Percentiles rank a stretch among this genome's conserved stretches.
Evolutionary conservation across 164 flowering plant genomes (phyloP).

Genomic region (Macadamia integrifolia): DNA sequence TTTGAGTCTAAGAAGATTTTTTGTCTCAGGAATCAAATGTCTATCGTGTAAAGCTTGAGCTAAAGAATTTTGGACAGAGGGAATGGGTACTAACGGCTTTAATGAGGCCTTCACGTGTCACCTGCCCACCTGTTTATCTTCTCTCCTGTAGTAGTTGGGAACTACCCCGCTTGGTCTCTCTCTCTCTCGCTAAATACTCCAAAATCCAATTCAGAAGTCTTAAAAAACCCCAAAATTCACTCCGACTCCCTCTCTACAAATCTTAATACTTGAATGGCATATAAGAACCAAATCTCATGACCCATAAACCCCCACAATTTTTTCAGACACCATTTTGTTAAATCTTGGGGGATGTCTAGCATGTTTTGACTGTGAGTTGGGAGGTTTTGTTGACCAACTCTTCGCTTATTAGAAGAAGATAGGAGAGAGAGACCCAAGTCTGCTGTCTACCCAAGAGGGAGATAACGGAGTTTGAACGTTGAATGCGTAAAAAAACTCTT

Average conservation of each 20-base stretch:
- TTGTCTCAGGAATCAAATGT: not conserved
- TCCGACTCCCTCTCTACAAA: constrained; percentile 2
- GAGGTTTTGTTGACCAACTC: constrained; percentile 47
- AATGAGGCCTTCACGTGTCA: constrained; percentile 47
- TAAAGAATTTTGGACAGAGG: constrained; percentile 5
- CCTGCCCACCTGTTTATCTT: constrained; percentile 28
- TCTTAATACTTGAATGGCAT: constrained; percentile 1
- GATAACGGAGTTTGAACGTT: too few relatives aligned
- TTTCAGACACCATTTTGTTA: not conserved
- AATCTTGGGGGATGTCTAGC: not conserved
- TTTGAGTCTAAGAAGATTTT: not conserved
- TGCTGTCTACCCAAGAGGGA: too few relatives aligned
- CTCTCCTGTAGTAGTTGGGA: constrained; percentile 38
- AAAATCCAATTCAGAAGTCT: not conserved
- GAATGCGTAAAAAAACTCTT: too few relatives aligned
- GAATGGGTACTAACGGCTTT: constrained; percentile 29
- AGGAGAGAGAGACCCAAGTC: not conserved
- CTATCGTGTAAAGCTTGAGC: not conserved
- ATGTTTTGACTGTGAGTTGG: constrained; percentile 28
- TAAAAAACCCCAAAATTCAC: not conserved
- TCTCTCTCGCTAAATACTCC: not conserved
- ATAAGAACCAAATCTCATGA: constrained; percentile 1
- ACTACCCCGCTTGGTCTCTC: constrained; percentile 24
- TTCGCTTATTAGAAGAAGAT: constrained; percentile 8
- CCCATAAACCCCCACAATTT: constrained; percentile 1